Evolutionary conservation across 2,329 filamentous ascomycete genomes (phyloP), one percentile per base, ranked within the genome.

Genomic region (Xylariaceae sp.): DNA sequence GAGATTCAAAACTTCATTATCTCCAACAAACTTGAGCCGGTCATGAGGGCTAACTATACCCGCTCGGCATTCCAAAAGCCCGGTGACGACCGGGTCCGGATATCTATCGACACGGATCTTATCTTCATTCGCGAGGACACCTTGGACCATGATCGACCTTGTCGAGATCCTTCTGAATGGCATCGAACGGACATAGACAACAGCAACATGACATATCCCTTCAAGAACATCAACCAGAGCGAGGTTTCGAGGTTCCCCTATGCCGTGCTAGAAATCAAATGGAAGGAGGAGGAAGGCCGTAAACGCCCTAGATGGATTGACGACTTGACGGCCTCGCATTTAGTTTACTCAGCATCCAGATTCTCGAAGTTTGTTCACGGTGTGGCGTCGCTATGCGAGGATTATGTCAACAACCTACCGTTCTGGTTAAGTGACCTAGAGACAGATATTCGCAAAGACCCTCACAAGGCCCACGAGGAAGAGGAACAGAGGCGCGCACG

Each of bases 331-430:
- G 80, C 83, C 49, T 96, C 91, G 5, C 92, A 99, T 70, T 80
- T 99, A 4, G 88, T 99, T 59, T 91, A 96, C 68, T 85, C 91
- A 43, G 86, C 88, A 0, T 89, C 92, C 1, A 84, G 88, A 47
- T 99, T 99, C 74, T 96, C 91, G 65, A 99, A 99, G 71, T 99
- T 97, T 64, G 88, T 95, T 2, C 92, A 99, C 65, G 94, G 94
- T 57, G 86, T 95, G 4, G 92, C 92, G 7, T 86, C 87, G 37
- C 79, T 99, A 2, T 97, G 97, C 63, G 94, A 97, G 65, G 90
- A 99, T 71, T 84, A 96, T 66, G 92, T 99, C 70, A 97, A 97
- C 73, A 92, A 84, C 58, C 85, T 97, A 66, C 94, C 94, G 13
- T 96, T 97, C 75, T 99, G 94, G 94, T 81, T 97, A 32, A 87